Conservation (phyloP, 2,329 filamentous ascomycete species). For the Sporothrix schenckii region DNA sequence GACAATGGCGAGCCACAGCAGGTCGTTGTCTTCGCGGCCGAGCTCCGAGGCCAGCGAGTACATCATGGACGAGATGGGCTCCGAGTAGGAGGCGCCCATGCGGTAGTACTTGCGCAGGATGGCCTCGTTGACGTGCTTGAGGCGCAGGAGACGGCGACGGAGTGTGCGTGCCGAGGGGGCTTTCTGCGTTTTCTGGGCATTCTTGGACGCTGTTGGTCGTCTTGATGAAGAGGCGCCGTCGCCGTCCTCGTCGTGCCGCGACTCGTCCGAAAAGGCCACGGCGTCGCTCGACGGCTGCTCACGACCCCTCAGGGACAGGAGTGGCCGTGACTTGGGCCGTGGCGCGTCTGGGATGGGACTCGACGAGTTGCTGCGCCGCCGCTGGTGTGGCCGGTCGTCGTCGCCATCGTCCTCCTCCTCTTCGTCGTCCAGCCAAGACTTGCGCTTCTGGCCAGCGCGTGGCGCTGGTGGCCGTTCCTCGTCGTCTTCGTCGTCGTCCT, state of each 20-base stretch:
- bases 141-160: slow-evolving; percentile 70
- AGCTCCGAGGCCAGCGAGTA: slow-evolving; percentile 94
- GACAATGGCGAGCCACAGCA: slow-evolving; percentile 93
- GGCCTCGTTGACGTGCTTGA: slow-evolving; percentile 75
- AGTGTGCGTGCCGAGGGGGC: slow-evolving; percentile 71
- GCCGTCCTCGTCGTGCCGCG: slow-evolving; percentile 47
- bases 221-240: slow-evolving; percentile 46
- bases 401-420: slow-evolving; percentile 72
- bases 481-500: slow-evolving; percentile 53
- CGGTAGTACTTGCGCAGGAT: slow-evolving; percentile 82
- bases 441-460: slow-evolving; percentile 56
- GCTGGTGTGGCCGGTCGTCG: slow-evolving; percentile 74
- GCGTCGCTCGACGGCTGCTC: slow-evolving; percentile 53
- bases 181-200: slow-evolving; percentile 25
- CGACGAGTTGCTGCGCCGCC: slow-evolving; percentile 85
- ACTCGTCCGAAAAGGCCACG: slow-evolving; percentile 60
- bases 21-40: slow-evolving; percentile 92
- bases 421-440: slow-evolving; percentile 73
- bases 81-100: slow-evolving; percentile 85
- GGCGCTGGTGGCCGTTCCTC: slow-evolving; percentile 41
- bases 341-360: slow-evolving; percentile 68
- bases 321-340: slow-evolving; percentile 61
- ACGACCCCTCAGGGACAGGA: slow-evolving; percentile 58
- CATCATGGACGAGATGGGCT: slow-evolving; percentile 90
- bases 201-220: slow-evolving; percentile 40